Conservation (phyloP, 768 basidiomycete species). For the Tricholoma saponaceum region DNA sequence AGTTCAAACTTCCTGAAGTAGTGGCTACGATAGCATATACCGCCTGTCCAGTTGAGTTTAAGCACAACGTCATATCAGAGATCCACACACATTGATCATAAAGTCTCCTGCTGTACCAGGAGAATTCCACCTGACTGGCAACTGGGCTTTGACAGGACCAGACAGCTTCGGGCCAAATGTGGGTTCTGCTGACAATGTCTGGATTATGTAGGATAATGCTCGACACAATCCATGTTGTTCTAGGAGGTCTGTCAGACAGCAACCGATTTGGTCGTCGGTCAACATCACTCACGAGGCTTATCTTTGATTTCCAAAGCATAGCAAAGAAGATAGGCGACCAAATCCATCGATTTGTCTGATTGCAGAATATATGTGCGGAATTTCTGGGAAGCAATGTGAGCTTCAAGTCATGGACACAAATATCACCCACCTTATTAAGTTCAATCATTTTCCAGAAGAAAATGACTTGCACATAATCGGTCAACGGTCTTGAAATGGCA, state of each 20-base stretch:
- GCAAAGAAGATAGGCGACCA: constrained; percentile 75
- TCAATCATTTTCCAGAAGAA: constrained; percentile 92
- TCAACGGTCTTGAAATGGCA: not conserved
- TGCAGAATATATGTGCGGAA: constrained; percentile 81
- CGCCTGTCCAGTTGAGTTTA: constrained; percentile 43
- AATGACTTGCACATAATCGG: constrained; percentile 45
- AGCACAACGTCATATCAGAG: constrained; percentile 3
- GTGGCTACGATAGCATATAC: constrained; percentile 89
- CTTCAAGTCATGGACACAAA: not conserved
- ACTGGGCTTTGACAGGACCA: constrained; percentile 55
- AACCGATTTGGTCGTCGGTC: not conserved
- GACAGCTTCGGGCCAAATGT: constrained; percentile 69
- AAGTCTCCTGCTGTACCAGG: constrained; percentile 80
- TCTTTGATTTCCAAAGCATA: constrained; percentile 89
- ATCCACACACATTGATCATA: constrained; percentile 67
- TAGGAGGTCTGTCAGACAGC: constrained; percentile 21
- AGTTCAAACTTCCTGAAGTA: constrained; percentile 75
- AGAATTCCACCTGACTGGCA: constrained; percentile 76
- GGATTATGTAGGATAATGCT: constrained; percentile 86
- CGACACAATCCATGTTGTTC: constrained; percentile 92
- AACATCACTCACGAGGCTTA: constrained; percentile 67
- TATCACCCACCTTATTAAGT: constrained; percentile 71
- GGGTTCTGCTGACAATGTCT: constrained; percentile 83
- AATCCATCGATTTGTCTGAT: constrained; percentile 72
- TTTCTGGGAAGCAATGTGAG: constrained; percentile 53